Base-by-base conservation (phyloP, 208 protist genomes). In the Naegleria fowleri region DNA sequence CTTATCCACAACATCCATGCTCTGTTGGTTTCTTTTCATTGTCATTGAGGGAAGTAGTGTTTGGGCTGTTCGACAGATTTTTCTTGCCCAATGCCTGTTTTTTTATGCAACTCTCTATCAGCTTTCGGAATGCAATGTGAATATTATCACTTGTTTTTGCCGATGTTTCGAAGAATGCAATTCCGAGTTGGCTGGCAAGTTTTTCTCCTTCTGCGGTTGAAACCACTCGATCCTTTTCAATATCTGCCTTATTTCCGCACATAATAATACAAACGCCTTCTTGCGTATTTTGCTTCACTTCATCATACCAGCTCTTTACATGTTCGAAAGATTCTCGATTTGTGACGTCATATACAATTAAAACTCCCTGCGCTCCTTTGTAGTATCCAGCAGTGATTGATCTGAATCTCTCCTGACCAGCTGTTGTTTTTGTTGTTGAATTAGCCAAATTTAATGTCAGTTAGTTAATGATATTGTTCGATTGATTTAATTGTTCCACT, bases 91-190 rank as follows among this genome's bases (percentile, higher is more conserved):
- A 36, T 7, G 67, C 25, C n/a, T 79, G 67, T 25, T 36, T 25
- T 36, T 79, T 79, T 25, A 79, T 79, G 36, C 67, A 79, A 5
- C 25, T 48, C 36, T 87, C 84, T 38, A 87, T 96, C 96, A 99
- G 98, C 59, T 94, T 98, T 90, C 97, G 92, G 93, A 99, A 99
- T 36, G 98, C 98, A 91, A 98, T 94, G 94, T 99, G 99, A 40
- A 99, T 98, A 93, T 99, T 99, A 29, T 96, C 97, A 0, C 98
- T 95, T 92, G 96, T 98, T 95, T 99, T 99, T 5, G 99, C 98
- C 86, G 96, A 98, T 38, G 99, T 99, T 95, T 99, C 99, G 29
- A 99, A 95, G 93, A 99, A 99, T 36, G 98, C 97, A 91, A 99
- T 99, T 86, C 95, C 95, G 13, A 99, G 33, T 52, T 87, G 19